Evolutionary conservation across 179 eudicot genomes (phyloP), one percentile per base, ranked within the genome.

Genomic region (Drosera spatulata): DNA sequence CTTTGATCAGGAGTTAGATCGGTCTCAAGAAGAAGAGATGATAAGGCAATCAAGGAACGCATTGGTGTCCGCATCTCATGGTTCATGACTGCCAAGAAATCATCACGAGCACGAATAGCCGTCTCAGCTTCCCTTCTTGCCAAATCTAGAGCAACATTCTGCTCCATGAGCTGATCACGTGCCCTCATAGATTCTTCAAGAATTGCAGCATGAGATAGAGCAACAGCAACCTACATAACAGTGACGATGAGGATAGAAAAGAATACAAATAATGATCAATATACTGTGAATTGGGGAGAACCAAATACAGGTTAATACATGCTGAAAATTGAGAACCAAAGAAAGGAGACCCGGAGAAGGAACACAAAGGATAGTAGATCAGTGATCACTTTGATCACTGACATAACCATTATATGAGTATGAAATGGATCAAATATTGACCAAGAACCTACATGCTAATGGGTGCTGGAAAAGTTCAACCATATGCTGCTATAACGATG

Each of bases 21-120:
- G 51, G 87, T 87, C 74, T 85, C 97, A 59, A 84, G 65, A 59
- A 90, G 86, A 71, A 90, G 75, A 40, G 95, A 86, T 49, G 89
- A 86, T 50, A 86, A 71, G 12, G 95, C 83, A 52, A 82, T 80
- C 50, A 82, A 71, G 45, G 97, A 95, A 77, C 84, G 95, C 95
- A 89, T 89, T 52, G 97, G 97, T 40, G 91, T 89, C 69, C 91
- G 82, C 95, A 86, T 89, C 71, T 89, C 97, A 69, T 86, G 97
- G 73, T 89, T 89, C 97, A 89, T 86, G 10, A 89, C 97, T 45
- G 87, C 84, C 56, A 89, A 71, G 66, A 86, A 89, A 72, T 89
- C 95, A 61, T 89, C 86, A 37, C 95, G 86, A 65, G 97, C 97
- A 68, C 84, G 81, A 56, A 89, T 79, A 44, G 95, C 95, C 78